Conservation (phyloP, 305 asterid species). For the Andrographis paniculata region DNA sequence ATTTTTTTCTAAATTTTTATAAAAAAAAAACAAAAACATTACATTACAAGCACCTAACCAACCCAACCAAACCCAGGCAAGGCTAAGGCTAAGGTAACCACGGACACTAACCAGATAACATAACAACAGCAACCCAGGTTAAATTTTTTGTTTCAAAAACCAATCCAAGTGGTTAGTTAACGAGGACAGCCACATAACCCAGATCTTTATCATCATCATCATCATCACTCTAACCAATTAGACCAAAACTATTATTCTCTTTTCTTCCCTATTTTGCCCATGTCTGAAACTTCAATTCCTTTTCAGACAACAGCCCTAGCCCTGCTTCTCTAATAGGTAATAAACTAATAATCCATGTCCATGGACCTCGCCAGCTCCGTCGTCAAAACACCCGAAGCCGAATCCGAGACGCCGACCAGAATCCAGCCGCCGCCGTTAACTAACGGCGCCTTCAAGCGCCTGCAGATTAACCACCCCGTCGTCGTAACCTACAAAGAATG, state of each 20-base stretch:
- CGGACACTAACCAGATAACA: too few species aligned
- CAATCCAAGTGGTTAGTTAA: slow-evolving; percentile 50
- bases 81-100: too few species aligned
- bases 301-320: too few species aligned
- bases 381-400: slow-evolving; percentile 60
- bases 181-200: slow-evolving; percentile 64
- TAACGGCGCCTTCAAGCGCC: slow-evolving; percentile 54
- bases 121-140: slow-evolving; percentile 24
- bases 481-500: slow-evolving; percentile 33
- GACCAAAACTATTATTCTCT: slow-evolving; percentile 14
- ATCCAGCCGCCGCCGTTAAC: slow-evolving; percentile 40
- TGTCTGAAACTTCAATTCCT: background rate
- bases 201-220: slow-evolving; percentile 58
- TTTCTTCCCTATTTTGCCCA: background rate
- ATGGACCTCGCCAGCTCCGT: slow-evolving; percentile 52
- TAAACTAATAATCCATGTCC: too few species aligned
- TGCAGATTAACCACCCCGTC: slow-evolving; percentile 24
- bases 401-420: slow-evolving; percentile 60
- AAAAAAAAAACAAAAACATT: too few species aligned
- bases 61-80: too few species aligned
- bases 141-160: slow-evolving; percentile 16
- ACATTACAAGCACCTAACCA: too few species aligned
- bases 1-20: too few species aligned
- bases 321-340: too few species aligned
- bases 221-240: slow-evolving; percentile 18